Base-by-base conservation (phyloP, 2,329 filamentous ascomycete genomes). In the Harringtonia lauricola region DNA sequence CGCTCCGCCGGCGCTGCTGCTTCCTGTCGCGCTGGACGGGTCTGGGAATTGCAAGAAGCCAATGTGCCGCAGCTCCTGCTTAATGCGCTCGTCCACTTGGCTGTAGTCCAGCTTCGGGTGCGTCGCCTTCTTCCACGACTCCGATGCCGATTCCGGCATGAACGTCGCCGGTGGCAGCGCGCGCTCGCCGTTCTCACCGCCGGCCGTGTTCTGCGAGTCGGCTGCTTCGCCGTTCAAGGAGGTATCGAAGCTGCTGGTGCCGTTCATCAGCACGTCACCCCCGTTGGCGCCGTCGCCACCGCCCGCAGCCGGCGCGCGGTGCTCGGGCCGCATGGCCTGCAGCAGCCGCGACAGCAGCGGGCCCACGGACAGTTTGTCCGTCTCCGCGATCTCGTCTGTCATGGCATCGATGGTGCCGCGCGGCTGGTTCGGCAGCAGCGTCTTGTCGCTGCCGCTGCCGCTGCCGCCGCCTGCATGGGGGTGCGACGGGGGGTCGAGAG, bases 31-130 rank as follows among this genome's bases (percentile, higher is more conserved):
- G 14, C 48, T 49, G 26, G 53, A 48, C 13, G 52, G 47, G 14
- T 56, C 55, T 3, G 52, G 54, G 8, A 56, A 50, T 66, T 84
- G 79, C 15, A 96, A 70, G 54, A 98, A 85, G 12, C 92, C 92
- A 47, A 95, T 86, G 62, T 95, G 86, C 14, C 84, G 81, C 17
- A 98, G 74, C 59, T 98, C 92, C 55, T 88, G 83, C 63, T 94
- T 86, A 41, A 95, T 76, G 38, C 92, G 86, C 57, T 95, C 86
- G 54, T 98, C 92, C 18, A 95, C 77, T 56, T 88, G 82, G 3
- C 76, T 72, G 58, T 94, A 94, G 57, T 95, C 89, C 8, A 94
- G 71, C 52, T 86, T 88, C 1, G 73, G 72, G 42, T 84, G 79
- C 1, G 75, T 79, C 0, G 83, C 77, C 45, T 86, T 85, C 62